phyloP scores from a whole-genome alignment of 2,329 filamentous ascomycete species.

The Alternaria conjuncta region DNA sequence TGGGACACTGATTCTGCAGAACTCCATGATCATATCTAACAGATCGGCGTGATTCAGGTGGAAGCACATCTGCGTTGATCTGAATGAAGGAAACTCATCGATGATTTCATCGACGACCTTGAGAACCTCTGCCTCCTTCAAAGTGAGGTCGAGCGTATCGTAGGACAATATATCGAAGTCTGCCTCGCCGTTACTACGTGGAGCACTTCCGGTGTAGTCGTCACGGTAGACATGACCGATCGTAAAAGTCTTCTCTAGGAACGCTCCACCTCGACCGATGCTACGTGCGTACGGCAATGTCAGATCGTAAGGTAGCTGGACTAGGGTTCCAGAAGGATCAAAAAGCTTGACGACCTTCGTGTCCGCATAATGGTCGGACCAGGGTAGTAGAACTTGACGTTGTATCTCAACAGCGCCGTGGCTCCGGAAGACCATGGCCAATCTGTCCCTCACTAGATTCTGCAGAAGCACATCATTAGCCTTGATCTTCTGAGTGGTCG shows the following conservation, averaged over 20 bases:
- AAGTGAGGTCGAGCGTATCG: constrained; percentile 77
- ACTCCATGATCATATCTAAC: constrained; percentile 86
- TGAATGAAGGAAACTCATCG: constrained; percentile 76
- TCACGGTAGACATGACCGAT: constrained; percentile 91
- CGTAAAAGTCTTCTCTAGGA: constrained; percentile 77
- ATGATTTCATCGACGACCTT: constrained; percentile 95
- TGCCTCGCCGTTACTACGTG: constrained; percentile 82
- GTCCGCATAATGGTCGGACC: constrained; percentile 75
- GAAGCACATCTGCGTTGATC: constrained; percentile 79
- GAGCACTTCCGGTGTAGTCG: constrained; percentile 77
- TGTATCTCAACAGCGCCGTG: constrained; percentile 87
- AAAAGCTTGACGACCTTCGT: constrained; percentile 78
- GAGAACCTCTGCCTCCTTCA: constrained; percentile 92
- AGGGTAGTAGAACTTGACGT: constrained; percentile 78
- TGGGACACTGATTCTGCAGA: constrained; percentile 76
- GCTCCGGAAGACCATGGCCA: constrained; percentile 80
- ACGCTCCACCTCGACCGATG: constrained; percentile 72
- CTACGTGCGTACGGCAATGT: constrained; percentile 87
- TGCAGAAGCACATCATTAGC: constrained; percentile 70
- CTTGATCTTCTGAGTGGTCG: constrained; percentile 40
- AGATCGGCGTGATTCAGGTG: constrained; percentile 89
- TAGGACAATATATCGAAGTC: constrained; percentile 96
- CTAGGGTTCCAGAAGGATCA: constrained; percentile 81
- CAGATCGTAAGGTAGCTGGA: constrained; percentile 93
- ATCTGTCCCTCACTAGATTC: constrained; percentile 73